Conservation (phyloP, 257 asterid species). For the Plantago elongata region DNA sequence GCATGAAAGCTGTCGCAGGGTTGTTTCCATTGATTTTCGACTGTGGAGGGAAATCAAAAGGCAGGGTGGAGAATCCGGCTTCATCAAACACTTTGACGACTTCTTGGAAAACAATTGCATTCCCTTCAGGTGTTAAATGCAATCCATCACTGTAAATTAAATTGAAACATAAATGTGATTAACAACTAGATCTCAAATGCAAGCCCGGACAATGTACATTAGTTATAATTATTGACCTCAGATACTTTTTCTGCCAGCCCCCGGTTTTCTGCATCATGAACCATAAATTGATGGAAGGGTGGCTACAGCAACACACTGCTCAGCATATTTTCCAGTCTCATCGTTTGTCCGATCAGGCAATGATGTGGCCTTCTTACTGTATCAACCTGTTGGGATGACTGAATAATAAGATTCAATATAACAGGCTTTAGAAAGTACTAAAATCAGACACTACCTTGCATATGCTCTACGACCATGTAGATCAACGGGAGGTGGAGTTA, state of each 20-base stretch:
- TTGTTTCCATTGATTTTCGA: constrained; percentile 52
- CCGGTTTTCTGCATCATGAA: constrained; percentile 82
- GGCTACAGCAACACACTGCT: constrained; percentile 63
- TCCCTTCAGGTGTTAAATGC: constrained; percentile 81
- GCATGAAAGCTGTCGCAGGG: constrained; percentile 59
- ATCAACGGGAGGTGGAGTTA: constrained; percentile 88
- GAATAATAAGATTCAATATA: not conserved
- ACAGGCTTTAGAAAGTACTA: too few relatives aligned
- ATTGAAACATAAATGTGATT: not conserved
- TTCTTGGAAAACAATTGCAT: constrained; percentile 54
- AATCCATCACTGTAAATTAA: constrained; percentile 65
- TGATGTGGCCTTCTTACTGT: constrained; percentile 65
- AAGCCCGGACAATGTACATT: not conserved
- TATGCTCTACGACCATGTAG: constrained; percentile 60
- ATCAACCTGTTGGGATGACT: constrained; percentile 40
- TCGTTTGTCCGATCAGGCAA: constrained; percentile 73
- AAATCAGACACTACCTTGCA: constrained; percentile 63
- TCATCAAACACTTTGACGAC: constrained; percentile 46
- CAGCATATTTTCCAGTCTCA: constrained; percentile 58
- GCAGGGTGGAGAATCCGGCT: constrained; percentile 57
- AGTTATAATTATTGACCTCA: constrained; percentile 27
- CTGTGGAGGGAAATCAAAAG: constrained; percentile 69
- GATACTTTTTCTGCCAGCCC: constrained; percentile 67
- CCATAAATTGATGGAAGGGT: constrained; percentile 76
- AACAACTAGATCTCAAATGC: not conserved